Evolutionary conservation across 2,329 filamentous ascomycete species (phyloP).

Genomic region (Fusarium sp.): DNA sequence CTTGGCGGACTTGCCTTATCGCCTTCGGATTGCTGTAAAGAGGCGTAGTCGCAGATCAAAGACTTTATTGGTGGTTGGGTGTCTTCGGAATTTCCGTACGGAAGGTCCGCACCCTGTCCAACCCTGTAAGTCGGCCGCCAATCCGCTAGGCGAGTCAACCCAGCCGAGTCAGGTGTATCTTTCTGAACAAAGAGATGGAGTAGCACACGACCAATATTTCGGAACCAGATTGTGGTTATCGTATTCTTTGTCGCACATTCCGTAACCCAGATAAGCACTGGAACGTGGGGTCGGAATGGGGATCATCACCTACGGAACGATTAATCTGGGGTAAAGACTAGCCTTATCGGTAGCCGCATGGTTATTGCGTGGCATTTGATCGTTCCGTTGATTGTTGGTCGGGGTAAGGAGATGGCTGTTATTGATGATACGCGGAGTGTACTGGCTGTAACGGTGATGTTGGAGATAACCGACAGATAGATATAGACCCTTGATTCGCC

Average conservation of each 20-base stretch:
- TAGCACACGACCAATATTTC: neutral
- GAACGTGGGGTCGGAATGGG: constrained; percentile 14
- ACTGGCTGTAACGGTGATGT: neutral
- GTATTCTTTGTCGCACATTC: neutral
- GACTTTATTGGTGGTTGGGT: neutral
- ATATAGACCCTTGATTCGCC: constrained; percentile 22
- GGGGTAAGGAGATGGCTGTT: neutral
- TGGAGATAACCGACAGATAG: constrained; percentile 1
- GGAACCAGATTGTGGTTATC: neutral
- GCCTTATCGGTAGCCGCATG: constrained; percentile 6
- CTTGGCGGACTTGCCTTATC: neutral
- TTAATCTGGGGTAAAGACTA: constrained; percentile 25
- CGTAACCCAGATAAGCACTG: constrained; percentile 1
- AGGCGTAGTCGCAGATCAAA: neutral
- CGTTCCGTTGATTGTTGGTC: neutral
- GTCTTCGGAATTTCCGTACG: constrained; percentile 28
- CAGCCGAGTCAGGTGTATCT: neutral
- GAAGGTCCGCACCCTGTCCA: constrained; percentile 12
- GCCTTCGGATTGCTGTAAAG: accelerated
- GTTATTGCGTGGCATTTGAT: neutral
- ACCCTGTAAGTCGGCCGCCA: neutral
- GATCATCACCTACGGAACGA: constrained; percentile 9
- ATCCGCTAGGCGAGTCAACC: neutral
- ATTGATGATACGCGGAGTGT: neutral
- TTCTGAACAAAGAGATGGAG: neutral